phyloP scores from a whole-genome alignment of 257 asterid genomes.

The Scutellaria barbata region DNA sequence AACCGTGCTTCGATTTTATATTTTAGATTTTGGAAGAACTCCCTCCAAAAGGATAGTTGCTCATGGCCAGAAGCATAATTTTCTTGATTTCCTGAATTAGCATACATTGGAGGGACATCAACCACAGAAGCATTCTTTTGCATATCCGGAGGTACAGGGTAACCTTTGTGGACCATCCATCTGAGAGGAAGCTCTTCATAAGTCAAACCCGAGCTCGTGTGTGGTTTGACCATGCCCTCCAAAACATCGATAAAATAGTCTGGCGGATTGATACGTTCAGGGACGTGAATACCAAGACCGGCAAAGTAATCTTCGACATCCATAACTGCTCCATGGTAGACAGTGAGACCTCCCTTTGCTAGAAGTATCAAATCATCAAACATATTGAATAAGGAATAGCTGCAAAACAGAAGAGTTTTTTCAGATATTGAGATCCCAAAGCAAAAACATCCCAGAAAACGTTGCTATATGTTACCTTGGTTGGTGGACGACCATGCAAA shows the following conservation, averaged over 20 bases:
- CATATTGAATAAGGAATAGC: slow-evolving; percentile 86
- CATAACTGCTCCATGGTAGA: slow-evolving; percentile 79
- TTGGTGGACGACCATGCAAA: slow-evolving; percentile 97
- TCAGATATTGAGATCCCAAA: slow-evolving; percentile 21
- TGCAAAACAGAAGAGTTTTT: slow-evolving; percentile 42
- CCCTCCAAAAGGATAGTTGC: slow-evolving; percentile 65
- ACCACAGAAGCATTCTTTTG: slow-evolving; percentile 44
- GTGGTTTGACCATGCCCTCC: slow-evolving; percentile 81
- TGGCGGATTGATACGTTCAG: slow-evolving; percentile 92
- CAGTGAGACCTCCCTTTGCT: slow-evolving; percentile 92
- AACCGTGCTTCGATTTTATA: slow-evolving; percentile 55
- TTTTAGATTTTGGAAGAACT: slow-evolving; percentile 66
- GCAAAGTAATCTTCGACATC: slow-evolving; percentile 91
- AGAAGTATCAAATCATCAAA: slow-evolving; percentile 91
- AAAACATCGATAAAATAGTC: slow-evolving; percentile 87
- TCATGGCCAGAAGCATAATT: slow-evolving; percentile 39
- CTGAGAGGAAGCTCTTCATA: slow-evolving; percentile 79
- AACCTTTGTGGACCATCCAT: slow-evolving; percentile 92
- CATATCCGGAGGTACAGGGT: slow-evolving; percentile 74
- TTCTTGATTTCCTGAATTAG: slow-evolving; percentile 44
- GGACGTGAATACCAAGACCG: slow-evolving; percentile 62
- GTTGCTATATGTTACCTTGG: slow-evolving; percentile 63
- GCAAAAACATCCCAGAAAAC: background rate
- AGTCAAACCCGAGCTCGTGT: slow-evolving; percentile 53
- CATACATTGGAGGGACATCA: slow-evolving; percentile 36